phyloP scores from a whole-genome alignment of 2,329 filamentous ascomycete species.

The Mycosphaerelloides madeirae region DNA sequence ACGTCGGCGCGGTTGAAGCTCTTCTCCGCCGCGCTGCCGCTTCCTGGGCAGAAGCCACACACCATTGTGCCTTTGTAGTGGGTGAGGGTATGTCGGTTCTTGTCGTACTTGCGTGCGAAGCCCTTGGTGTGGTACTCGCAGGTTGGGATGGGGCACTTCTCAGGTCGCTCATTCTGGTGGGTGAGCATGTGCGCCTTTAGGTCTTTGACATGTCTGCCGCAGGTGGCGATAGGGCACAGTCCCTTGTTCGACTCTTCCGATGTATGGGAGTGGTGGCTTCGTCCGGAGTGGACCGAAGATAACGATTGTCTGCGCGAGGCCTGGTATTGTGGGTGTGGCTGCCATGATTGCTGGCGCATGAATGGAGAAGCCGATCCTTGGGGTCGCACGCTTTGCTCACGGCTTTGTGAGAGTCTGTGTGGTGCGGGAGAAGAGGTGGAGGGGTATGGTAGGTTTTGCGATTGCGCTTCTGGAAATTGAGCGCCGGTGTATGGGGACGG shows the following conservation, averaged over 20 bases:
- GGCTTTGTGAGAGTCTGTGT: constrained; percentile 49
- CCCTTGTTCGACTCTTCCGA: constrained; percentile 54
- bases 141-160: constrained; percentile 88
- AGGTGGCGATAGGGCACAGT: constrained; percentile 76
- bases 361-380: constrained; percentile 63
- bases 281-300: constrained; percentile 66
- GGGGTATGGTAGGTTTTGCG: constrained; percentile 41
- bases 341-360: constrained; percentile 52
- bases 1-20: constrained; percentile 93
- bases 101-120: constrained; percentile 93
- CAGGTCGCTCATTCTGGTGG: constrained; percentile 82
- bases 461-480: constrained; percentile 40
- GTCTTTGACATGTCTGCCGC: constrained; percentile 83
- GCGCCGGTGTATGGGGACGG: constrained; percentile 38
- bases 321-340: constrained; percentile 37
- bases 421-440: constrained; percentile 59
- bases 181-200: constrained; percentile 92
- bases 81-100: constrained; percentile 88
- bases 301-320: constrained; percentile 61
- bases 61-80: constrained; percentile 98
- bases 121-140: constrained; percentile 92
- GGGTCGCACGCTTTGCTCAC: constrained; percentile 30
- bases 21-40: constrained; percentile 84
- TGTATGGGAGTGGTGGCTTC: constrained; percentile 39
- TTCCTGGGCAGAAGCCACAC: constrained; percentile 87